Percentiles rank a stretch among this genome's conserved stretches.
Evolutionary conservation across 176 grass and related monocot genomes (phyloP).

Genomic region (Musa acuminata): DNA sequence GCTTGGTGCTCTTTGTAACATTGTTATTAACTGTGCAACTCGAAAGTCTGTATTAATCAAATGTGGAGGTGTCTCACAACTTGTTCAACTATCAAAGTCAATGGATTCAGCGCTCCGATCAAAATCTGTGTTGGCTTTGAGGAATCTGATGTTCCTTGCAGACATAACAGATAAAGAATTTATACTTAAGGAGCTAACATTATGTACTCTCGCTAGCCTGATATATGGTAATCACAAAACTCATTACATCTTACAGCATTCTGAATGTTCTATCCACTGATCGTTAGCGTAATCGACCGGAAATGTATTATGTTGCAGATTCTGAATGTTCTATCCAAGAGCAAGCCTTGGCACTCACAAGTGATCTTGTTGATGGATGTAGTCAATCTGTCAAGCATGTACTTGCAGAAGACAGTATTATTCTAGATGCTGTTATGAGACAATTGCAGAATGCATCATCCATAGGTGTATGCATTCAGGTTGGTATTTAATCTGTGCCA

Average conservation of each 20-base stretch:
- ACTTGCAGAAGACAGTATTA: conserved; percentile 50
- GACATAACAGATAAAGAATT: conserved; percentile 72
- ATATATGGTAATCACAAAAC: conserved; percentile 60
- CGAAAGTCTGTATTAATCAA: conserved; percentile 71
- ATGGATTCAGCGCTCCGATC: conserved; percentile 72
- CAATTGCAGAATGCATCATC: conserved; percentile 48
- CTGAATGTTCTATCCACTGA: background rate
- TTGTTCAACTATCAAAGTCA: conserved; percentile 74
- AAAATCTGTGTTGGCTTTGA: conserved; percentile 78
- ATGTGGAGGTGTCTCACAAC: conserved; percentile 55
- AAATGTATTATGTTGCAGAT: conserved; percentile 47
- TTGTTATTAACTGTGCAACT: conserved; percentile 68
- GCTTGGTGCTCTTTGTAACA: conserved; percentile 83
- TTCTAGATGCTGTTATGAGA: conserved; percentile 71
- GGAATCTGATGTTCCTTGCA: conserved; percentile 91
- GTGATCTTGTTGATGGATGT: conserved; percentile 81
- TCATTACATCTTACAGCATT: background rate
- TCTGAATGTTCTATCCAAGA: conserved; percentile 83
- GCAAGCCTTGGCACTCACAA: conserved; percentile 68
- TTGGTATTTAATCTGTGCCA: conserved; percentile 15
- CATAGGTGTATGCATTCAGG: conserved; percentile 68
- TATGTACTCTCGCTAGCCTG: conserved; percentile 59
- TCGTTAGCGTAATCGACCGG: conserved; percentile 20
- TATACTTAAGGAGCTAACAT: conserved; percentile 65
- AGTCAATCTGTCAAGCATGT: conserved; percentile 42